Conservation (phyloP, 2,329 filamentous ascomycete genomes). For the Diplocarpon mali region DNA sequence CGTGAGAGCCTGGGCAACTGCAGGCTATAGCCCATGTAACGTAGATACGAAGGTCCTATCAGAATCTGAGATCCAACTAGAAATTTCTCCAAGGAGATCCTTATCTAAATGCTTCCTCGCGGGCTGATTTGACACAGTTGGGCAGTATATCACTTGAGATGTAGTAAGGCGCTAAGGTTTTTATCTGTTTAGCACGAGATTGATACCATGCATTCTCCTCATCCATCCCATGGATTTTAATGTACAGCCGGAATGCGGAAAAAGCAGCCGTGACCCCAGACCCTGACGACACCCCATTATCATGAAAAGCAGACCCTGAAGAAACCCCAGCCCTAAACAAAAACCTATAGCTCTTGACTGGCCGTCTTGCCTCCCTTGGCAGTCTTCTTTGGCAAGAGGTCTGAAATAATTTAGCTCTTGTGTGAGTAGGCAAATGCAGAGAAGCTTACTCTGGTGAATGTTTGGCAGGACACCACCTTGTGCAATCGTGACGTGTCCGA, state of each 20-base stretch:
- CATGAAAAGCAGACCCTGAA: constrained; percentile 45
- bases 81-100: too few relatives aligned
- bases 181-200: constrained; percentile 28
- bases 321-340: constrained; percentile 45
- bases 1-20: too few relatives aligned
- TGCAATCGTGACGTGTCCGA: constrained; percentile 92
- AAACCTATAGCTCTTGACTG: constrained; percentile 84
- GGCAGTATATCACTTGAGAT: too few relatives aligned
- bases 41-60: too few relatives aligned
- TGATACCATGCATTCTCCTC: constrained; percentile 26
- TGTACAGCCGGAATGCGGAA: constrained; percentile 57
- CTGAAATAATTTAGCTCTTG: constrained; percentile 37
- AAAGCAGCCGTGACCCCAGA: constrained; percentile 63
- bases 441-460: constrained; percentile 84
- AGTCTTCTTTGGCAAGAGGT: constrained; percentile 99
- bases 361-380: constrained; percentile 84
- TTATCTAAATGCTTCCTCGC: too few relatives aligned
- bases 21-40: too few relatives aligned
- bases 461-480: constrained; percentile 95
- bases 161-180: too few relatives aligned
- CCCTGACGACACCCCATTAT: constrained; percentile 67
- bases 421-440: not conserved
- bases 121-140: too few relatives aligned
- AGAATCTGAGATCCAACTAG: too few relatives aligned
- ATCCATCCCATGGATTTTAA: constrained; percentile 50